Base-by-base conservation (phyloP, 148 eudicot species). In the Cornus suecica region DNA sequence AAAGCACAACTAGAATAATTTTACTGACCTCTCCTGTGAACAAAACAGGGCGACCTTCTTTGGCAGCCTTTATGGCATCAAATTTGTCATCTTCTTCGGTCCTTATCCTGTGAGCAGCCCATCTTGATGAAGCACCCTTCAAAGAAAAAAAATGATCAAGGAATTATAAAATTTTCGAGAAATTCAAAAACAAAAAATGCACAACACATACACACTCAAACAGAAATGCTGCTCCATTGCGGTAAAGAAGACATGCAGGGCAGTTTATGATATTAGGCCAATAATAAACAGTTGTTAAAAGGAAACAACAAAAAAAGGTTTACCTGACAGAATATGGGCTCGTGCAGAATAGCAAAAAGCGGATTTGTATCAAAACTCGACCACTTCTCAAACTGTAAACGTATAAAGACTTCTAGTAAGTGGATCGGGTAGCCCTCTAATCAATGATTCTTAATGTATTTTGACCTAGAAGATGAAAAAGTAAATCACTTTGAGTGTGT, bases 241-340 rank as follows among this genome's bases (percentile, higher is more conserved):
- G n/a, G n/a, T 20, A 37, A 25, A 72, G n/a, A 28, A 69, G n/a
- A 65, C 0, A 75, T 74, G 71, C 30, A 71, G 71, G 71, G 25
- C 70, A 71, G 45, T 58, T 67, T 41, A n/a, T 16, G 65, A 22
- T 56, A 51, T 10, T 13, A 4, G 71, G 42, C 42, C 3, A 37
- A 66, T 25, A 10, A 74, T n/a, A 25, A 3, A 32, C 42, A 37
- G 42, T 0, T 27, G 37, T 26, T 48, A 29, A 22, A 48, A 10
- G 63, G 11, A 7, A 41, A n/a, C n/a, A n/a, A n/a, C n/a, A n/a
- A n/a, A n/a, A 9, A 66, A 70, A n/a, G 32, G 14, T 51, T 58
- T 69, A 92, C 99, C 97, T 94, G 94, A 83, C 99, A 91, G 85
- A 88, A 94, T 73, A 92, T 92, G 74, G 87, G 28, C 86, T 94